Base-by-base conservation (phyloP, 176 grass and related monocot species). In the Carex kokanica region DNA sequence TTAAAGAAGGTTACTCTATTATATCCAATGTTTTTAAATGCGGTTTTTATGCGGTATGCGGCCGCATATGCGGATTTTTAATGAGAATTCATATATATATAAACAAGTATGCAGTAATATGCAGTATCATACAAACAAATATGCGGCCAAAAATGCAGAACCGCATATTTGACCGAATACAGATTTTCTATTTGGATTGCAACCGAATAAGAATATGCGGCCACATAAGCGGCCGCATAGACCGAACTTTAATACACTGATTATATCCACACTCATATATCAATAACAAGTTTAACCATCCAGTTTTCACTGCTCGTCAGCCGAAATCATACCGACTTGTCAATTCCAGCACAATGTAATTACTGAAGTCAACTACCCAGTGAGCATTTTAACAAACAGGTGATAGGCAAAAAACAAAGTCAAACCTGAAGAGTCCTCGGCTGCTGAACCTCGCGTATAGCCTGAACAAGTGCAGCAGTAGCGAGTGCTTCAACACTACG, bases 371-470 rank as follows among this genome's bases (percentile, higher is more conserved):
- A 60, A 61, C 51, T 24, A 47, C 15, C 57, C 54, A 60, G 24
- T 60, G 25, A 69, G 60, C 47, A 86, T 29, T 77, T 84, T 32
- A 62, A 77, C 27, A 87, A 71, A 85, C 47, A 87, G 2, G 41
- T 45, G 11, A 74, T 5, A 38, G 60, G 29, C 65, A 25, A 62
- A 13, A 74, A 16, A 56, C 12, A 62, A 61, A 79, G 14, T 70
- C 57, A 59, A 70, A 98, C 96, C 96, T 99, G 96, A 18, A 95
- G 91, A 13, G 96, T 99, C 78, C 93, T 86, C 1, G 93, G 96
- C 38, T 99, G 89, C 86, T 93, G 96, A 27, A 93, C 96, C 88
- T 95, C 93, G n/a, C 93, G 93, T 60, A 95, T 99, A 53, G 96
- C 96, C 84, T 95, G 96, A 24, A 99, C 96, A 17, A 99, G 96